Evolutionary conservation across 139 green algal species (phyloP).

Genomic region (Desmodesmus armatus): DNA sequence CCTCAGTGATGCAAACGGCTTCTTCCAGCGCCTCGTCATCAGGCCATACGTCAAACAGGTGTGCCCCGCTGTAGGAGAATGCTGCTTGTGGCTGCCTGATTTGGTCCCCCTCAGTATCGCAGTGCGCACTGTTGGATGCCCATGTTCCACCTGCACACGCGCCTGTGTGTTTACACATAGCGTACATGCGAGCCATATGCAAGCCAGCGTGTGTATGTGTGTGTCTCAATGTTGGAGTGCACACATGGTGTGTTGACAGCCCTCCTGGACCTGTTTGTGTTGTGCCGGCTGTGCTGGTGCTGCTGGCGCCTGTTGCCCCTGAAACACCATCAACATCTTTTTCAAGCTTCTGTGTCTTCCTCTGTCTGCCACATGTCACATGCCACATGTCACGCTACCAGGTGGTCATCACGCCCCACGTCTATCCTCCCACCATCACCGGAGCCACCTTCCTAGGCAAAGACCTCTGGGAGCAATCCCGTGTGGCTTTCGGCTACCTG

Average conservation of each 20-base stretch:
- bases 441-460: slow-evolving; percentile 35
- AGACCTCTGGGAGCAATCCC: slow-evolving; percentile 31
- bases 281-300: background rate
- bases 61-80: background rate
- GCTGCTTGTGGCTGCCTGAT: background rate
- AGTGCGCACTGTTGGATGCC: no score
- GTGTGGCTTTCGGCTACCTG: slow-evolving; percentile 36
- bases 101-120: no score
- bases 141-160: no score
- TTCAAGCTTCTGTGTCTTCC: background rate
- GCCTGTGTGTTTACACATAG: no score
- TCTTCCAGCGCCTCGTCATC: slow-evolving; percentile 27
- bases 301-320: background rate
- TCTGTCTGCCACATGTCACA: background rate
- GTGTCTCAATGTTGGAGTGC: background rate
- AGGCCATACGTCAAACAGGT: slow-evolving; percentile 15
- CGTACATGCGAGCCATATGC: no score
- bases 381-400: background rate
- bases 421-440: slow-evolving; percentile 46
- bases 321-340: background rate
- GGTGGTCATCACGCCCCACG: slow-evolving; percentile 32
- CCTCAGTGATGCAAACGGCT: slow-evolving; percentile 34
- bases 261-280: no score
- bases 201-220: background rate
- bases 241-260: no score